These are phyloP conservation scores for Fusarium proliferatum DNA, from an alignment of 2,329 filamentous ascomycete genomes.

Conservation along the genomic window DNA sequence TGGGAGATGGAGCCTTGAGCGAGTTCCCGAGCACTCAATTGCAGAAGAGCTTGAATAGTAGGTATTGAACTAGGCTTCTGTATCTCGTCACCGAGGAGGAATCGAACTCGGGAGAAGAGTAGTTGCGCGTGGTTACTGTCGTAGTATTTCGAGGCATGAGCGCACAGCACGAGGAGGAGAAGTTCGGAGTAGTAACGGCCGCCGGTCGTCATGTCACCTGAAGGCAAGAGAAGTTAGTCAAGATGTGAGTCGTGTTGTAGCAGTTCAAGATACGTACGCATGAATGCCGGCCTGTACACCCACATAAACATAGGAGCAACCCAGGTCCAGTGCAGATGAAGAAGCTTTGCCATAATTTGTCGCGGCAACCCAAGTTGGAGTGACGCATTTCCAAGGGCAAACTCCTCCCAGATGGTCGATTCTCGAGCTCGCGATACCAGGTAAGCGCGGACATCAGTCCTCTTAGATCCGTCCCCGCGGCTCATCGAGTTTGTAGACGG, in stretches of 20 bases:
- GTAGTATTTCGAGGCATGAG: constrained; percentile 5
- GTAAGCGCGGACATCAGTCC: not conserved
- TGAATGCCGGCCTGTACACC: constrained; percentile 4
- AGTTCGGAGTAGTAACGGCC: constrained; percentile 4
- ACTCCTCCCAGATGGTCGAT: constrained; percentile 1
- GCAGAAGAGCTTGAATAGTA: not conserved
- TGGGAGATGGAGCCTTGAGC: not conserved
- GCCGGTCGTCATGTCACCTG: not conserved
- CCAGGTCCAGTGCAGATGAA: constrained; percentile 8
- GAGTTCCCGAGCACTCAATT: constrained; percentile 1
- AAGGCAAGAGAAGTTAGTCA: not conserved
- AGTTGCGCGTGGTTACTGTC: constrained; percentile 3
- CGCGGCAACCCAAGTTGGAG: not conserved
- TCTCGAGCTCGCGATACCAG: not conserved
- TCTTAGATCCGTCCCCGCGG: not conserved
- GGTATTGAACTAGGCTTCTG: constrained; percentile 7
- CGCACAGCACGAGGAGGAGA: constrained; percentile 2
- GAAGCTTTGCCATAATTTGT: not conserved
- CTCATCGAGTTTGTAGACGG: constrained; percentile 1
- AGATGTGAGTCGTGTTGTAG: no score
- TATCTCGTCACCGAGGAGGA: constrained; percentile 4
- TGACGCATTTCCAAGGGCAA: not conserved
- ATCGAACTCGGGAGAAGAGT: not conserved
- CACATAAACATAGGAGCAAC: constrained; percentile 13
- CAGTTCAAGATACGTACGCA: not conserved